Percentiles rank a stretch among this genome's conserved stretches.
phyloP scores from a whole-genome alignment of 2,329 filamentous ascomycete species.

The Claviceps sp. region DNA sequence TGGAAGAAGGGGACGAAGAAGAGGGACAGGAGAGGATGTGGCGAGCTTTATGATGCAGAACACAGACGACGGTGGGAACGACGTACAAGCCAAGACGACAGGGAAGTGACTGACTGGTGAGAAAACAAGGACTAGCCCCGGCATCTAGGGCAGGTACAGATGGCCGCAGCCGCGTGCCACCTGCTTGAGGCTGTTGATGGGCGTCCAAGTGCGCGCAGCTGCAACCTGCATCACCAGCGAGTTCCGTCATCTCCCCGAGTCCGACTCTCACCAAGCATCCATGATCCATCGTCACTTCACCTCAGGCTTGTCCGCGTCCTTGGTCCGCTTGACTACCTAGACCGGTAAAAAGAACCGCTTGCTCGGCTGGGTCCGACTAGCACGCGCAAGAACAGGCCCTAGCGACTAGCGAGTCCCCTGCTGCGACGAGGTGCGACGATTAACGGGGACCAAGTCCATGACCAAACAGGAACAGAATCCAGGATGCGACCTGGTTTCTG shows the following conservation, averaged over 20 bases:
- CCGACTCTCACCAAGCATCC: no score
- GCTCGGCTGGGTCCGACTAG: not conserved
- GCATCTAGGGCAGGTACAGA: conserved; percentile 4
- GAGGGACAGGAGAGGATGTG: not conserved
- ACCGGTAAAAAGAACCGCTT: not conserved
- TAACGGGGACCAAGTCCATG: no score
- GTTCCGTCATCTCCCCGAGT: no score
- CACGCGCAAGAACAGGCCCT: not conserved
- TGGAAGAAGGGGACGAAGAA: not conserved
- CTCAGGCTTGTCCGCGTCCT: no score
- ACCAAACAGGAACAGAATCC: no score
- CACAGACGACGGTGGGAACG: not conserved
- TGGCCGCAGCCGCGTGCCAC: conserved; percentile 6
- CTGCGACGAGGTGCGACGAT: no score
- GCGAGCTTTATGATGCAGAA: conserved; percentile 6
- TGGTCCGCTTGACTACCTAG: not conserved
- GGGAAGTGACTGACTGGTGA: not conserved
- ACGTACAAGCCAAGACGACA: not conserved
- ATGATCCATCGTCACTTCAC: no score
- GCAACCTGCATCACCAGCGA: no score
- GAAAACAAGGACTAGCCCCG: conserved; percentile 4
- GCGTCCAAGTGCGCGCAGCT: no score
- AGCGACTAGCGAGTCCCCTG: no score
- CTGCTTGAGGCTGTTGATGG: not conserved
- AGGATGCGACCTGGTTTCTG: no score